Conservation (phyloP, 2,329 filamentous ascomycete species). For the Periconia sp. region DNA sequence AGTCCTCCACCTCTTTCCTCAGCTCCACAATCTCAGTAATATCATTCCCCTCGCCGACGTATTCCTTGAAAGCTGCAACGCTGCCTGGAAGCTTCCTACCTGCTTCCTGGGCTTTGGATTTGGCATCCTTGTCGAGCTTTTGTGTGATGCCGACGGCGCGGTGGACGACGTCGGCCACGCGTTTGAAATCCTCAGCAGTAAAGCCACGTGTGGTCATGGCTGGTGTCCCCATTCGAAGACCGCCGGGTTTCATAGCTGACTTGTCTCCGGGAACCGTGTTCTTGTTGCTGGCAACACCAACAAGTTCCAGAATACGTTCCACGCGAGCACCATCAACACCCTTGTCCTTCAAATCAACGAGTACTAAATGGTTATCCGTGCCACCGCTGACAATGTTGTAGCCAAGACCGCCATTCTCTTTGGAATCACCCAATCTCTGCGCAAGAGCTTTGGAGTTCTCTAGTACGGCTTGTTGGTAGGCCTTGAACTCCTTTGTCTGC, state of each 20-base stretch:
- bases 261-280: slow-evolving; percentile 98
- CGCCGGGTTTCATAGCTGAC: slow-evolving; percentile 89
- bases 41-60: slow-evolving; percentile 44
- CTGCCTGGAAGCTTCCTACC: slow-evolving; percentile 43
- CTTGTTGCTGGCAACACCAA: slow-evolving; percentile 99
- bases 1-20: slow-evolving; percentile 45
- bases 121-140: slow-evolving; percentile 44
- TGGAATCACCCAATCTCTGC: slow-evolving; percentile 69
- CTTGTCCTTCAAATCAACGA: slow-evolving; percentile 87
- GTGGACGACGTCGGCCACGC: slow-evolving; percentile 50
- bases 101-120: slow-evolving; percentile 39
- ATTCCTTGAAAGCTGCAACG: slow-evolving; percentile 45
- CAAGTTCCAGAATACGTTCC: slow-evolving; percentile 93
- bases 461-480: slow-evolving; percentile 90
- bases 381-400: slow-evolving; percentile 95
- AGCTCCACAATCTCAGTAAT: slow-evolving; percentile 45
- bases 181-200: slow-evolving; percentile 86
- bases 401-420: slow-evolving; percentile 68
- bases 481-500: slow-evolving; percentile 83
- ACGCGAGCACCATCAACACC: slow-evolving; percentile 90
- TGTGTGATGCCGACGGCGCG: slow-evolving; percentile 46
- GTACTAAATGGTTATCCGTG: slow-evolving; percentile 97
- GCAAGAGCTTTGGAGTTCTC: slow-evolving; percentile 92
- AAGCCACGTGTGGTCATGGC: slow-evolving; percentile 98
- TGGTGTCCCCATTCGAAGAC: slow-evolving; percentile 93